phyloP scores from a whole-genome alignment of 257 asterid species.

The Phtheirospermum japonicum region DNA sequence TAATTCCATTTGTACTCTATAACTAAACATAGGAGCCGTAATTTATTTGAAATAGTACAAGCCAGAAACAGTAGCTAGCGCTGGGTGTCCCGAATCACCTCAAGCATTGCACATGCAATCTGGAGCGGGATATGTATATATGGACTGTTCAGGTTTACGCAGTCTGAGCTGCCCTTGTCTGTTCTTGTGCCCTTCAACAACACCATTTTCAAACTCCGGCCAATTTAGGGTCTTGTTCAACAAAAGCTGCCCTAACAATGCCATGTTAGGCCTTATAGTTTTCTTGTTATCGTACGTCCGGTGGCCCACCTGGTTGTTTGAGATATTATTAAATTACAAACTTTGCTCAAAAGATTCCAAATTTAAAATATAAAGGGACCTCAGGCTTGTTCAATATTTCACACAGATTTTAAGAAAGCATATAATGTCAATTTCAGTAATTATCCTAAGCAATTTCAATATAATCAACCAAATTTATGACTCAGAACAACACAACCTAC shows the following conservation, averaged over 20 bases:
- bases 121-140: constrained; percentile 89
- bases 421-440: too few species aligned
- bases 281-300: constrained; percentile 67
- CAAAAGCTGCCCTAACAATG: constrained; percentile 81
- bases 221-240: constrained; percentile 72
- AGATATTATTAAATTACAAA: background rate
- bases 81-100: constrained; percentile 18
- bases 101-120: constrained; percentile 86
- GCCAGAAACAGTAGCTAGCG: constrained; percentile 23
- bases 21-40: constrained; percentile 30
- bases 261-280: constrained; percentile 92
- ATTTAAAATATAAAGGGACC: too few species aligned
- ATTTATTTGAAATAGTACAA: constrained; percentile 32
- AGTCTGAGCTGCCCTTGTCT: constrained; percentile 81
- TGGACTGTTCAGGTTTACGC: constrained; percentile 71
- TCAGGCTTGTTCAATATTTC: too few species aligned
- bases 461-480: too few species aligned
- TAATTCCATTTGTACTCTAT: too few species aligned
- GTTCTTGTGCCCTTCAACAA: constrained; percentile 65
- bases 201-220: constrained; percentile 70
- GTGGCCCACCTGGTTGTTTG: constrained; percentile 73
- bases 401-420: too few species aligned
- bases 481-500: background rate
- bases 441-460: too few species aligned
- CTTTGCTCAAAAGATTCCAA: background rate